phyloP scores from a whole-genome alignment of 257 asterid genomes.

The Nicotiana tabacum region DNA sequence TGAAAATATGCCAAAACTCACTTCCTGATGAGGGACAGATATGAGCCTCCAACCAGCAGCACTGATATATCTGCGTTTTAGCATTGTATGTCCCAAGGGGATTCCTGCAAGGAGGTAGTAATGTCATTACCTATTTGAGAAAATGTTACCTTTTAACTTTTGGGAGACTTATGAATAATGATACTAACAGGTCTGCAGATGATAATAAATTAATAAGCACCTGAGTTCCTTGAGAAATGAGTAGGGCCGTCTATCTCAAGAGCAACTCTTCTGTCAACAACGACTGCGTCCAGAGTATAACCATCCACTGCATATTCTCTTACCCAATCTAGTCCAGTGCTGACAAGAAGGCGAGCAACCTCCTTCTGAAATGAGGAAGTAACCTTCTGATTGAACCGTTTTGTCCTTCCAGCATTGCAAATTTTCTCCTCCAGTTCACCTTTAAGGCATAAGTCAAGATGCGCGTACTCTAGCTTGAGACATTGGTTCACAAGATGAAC shows the following conservation, averaged over 20 bases:
- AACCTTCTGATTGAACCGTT: slow-evolving; percentile 71
- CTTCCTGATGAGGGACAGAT: slow-evolving; percentile 68
- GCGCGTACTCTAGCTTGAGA: slow-evolving; percentile 63
- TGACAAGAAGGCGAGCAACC: slow-evolving; percentile 80
- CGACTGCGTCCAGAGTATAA: slow-evolving; percentile 81
- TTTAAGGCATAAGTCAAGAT: slow-evolving; percentile 52
- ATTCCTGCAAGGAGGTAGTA: slow-evolving; percentile 42
- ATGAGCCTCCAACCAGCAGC: slow-evolving; percentile 90
- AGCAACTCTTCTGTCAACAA: slow-evolving; percentile 68
- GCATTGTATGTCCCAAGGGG: slow-evolving; percentile 81
- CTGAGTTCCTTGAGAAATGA: slow-evolving; percentile 90
- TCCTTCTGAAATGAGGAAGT: slow-evolving; percentile 94
- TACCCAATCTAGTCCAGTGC: slow-evolving; percentile 90
- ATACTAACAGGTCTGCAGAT: neutral
- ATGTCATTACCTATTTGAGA: neutral
- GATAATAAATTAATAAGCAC: slow-evolving; percentile 24
- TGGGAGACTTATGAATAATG: neutral
- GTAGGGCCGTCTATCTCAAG: slow-evolving; percentile 95
- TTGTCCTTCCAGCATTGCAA: slow-evolving; percentile 60
- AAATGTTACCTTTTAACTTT: neutral
- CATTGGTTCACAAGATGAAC: slow-evolving; percentile 66
- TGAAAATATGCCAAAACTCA: slow-evolving; percentile 29
- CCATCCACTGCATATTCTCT: slow-evolving; percentile 71
- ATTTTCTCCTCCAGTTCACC: slow-evolving; percentile 52
- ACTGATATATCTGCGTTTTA: slow-evolving; percentile 71